Evolutionary conservation across 2,329 filamentous ascomycete species (phyloP).

Genomic region (Cylindrodendrum hubeiense): DNA sequence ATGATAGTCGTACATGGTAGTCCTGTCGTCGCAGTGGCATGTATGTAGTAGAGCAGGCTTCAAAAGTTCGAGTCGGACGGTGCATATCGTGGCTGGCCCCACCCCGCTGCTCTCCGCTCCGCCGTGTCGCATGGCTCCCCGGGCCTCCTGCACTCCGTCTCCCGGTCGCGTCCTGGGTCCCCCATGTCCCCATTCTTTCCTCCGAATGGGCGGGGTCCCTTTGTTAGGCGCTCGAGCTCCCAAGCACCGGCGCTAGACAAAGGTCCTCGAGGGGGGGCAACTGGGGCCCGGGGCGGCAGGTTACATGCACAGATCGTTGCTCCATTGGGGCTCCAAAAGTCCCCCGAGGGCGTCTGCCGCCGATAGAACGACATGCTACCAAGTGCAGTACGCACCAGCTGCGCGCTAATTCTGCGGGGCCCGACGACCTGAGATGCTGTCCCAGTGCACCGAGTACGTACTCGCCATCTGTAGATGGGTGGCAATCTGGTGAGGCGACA

Average conservation of each 20-base stretch:
- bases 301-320: constrained; percentile 15
- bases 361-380: not conserved
- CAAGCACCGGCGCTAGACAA: constrained; percentile 6
- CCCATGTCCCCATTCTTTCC: not conserved
- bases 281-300: not conserved
- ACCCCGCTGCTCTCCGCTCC: not conserved
- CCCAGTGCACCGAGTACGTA: no score
- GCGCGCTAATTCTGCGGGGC: not conserved
- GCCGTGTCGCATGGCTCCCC: not conserved
- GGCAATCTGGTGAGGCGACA: not conserved
- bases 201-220: not conserved
- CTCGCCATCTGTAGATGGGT: no score
- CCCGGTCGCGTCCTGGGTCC: no score
- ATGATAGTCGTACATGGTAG: not conserved
- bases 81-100: not conserved
- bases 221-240: not conserved
- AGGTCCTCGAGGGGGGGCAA: not conserved
- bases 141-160: no score
- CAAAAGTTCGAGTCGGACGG: not conserved
- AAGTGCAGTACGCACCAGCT: no score
- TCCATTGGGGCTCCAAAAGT: constrained; percentile 21
- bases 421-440: no score
- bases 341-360: not conserved
- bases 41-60: not conserved
- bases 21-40: not conserved